Base-by-base conservation (phyloP, 2,329 filamentous ascomycete genomes). In the Chalaropsis ovoidea region DNA sequence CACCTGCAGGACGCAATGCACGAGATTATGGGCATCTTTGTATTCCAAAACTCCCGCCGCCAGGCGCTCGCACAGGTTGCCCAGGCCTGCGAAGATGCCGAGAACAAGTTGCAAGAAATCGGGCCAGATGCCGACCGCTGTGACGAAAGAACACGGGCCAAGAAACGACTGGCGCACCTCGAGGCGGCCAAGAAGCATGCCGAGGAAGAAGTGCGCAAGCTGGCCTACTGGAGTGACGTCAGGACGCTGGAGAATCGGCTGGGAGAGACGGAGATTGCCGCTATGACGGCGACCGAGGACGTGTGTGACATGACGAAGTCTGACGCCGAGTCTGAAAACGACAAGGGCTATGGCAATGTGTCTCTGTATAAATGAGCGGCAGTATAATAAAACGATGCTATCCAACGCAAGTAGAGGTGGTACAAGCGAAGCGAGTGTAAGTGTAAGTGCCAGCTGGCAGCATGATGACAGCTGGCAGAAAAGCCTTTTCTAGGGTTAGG, bases 181-280 rank as follows among this genome's bases (percentile, higher is more conserved):
- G 80, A 84, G 42, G 85, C 82, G 31, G 90, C 92, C 0, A 80
- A 90, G 13, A 80, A 86, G 68, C 86, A 89, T 61, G 90, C 90
- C 1, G 88, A 93, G 69, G 85, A 86, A 70, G 89, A 96, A 72
- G 87, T 95, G 62, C 86, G 86, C 66, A 86, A 82, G 67, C 78
- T 96, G 6, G 90, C 95, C 62, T 95, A 91, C 73, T 96, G 93
- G 87, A 92, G 88, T 72, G 89, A 95, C 72, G 83, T 90, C 69
- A 89, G 86, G 74, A 82, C 82, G 17, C 85, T 90, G 76, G 82
- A 86, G 0, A 78, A 80, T 69, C 75, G 75, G 11, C 27, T 67
- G 45, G 81, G 81, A 41, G 76, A 80, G 63, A 74, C 79, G 2
- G 74, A 73, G 42, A 74, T 76, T 19, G 80, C 78, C 1, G 76